Conservation (phyloP, 139 green algal species). For the Parachlorella kessleri region DNA sequence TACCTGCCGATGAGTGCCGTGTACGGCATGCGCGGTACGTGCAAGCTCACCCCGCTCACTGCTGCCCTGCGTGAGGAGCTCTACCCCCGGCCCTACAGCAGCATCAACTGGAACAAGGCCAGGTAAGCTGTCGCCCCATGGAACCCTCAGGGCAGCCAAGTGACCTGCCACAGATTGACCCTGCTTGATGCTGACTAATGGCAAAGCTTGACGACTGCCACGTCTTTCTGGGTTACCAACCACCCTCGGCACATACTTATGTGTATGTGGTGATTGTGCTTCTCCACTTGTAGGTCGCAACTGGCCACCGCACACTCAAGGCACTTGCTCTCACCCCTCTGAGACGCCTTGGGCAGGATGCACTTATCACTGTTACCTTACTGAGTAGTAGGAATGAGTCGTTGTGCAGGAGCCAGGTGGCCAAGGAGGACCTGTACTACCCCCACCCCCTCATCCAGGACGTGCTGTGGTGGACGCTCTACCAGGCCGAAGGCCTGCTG, state of each 20-base stretch:
- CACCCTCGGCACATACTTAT: too few relatives aligned
- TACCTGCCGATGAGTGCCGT: constrained; percentile 99
- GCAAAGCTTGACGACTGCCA: too few relatives aligned
- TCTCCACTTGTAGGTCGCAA: background rate
- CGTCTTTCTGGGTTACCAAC: too few relatives aligned
- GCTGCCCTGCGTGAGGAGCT: constrained; percentile 77
- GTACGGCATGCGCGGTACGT: constrained; percentile 83
- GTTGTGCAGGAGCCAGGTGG: constrained; percentile 73
- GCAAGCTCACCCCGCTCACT: constrained; percentile 58
- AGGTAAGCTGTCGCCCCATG: too few relatives aligned
- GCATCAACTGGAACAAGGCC: constrained; percentile 94
- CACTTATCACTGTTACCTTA: too few relatives aligned
- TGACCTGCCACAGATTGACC: too few relatives aligned
- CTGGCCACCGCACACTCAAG: background rate
- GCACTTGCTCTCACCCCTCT: background rate
- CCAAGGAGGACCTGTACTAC: constrained; percentile 98
- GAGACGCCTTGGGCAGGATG: too few relatives aligned
- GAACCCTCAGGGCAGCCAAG: too few relatives aligned
- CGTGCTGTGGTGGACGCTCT: constrained; percentile 90
- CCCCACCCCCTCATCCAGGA: constrained; percentile 94
- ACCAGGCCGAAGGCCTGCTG: constrained; percentile 71
- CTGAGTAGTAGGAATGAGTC: too few relatives aligned
- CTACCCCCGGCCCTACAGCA: constrained; percentile 80
- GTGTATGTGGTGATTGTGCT: too few relatives aligned
- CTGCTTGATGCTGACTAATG: too few relatives aligned